Evolutionary conservation across 352 stramenopile genomes (phyloP), one percentile per base, ranked within the genome.

Genomic region (Pythium pyrilobum): DNA sequence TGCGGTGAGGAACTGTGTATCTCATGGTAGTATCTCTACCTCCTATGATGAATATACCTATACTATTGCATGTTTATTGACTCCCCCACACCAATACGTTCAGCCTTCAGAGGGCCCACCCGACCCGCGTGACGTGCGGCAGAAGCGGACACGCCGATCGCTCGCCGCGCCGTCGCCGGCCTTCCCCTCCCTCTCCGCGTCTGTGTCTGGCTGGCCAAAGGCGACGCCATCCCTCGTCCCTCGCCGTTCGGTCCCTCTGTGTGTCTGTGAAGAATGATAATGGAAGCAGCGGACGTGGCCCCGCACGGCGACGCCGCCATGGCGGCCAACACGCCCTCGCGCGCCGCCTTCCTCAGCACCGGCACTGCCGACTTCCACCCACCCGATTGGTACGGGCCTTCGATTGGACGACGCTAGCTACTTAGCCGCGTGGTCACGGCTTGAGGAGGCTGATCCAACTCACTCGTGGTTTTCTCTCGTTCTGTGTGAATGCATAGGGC

Each of bases 361-460:
- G 76, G 75, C 64, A 92, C 82, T 15, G 82, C 82, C 38, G 73
- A 86, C 41, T 92, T 89, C 59, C 77, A 85, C 43, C 76, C 82
- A 20, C 80, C 82, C 3, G 78, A 89, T 28, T 92, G 82, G 82
- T 92, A 54, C 23, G 32, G 13, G 21, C 21, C 4, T 45, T n/a
- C n/a, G n/a, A n/a, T n/a, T n/a, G n/a, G n/a, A n/a, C n/a, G n/a
- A n/a, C n/a, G n/a, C n/a, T n/a, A n/a, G n/a, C n/a, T n/a, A n/a
- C n/a, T n/a, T n/a, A n/a, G n/a, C n/a, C n/a, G n/a, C n/a, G n/a
- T 13, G 29, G 7, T 47, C 20, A 31, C 29, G 24, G 7, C 20
- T 12, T 27, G 40, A 16, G 10, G 41, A 20, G 21, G 21, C 34
- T 13, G 42, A 50, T n/a, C n/a, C n/a, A n/a, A n/a, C n/a, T n/a